These are phyloP conservation scores for Malassezia pachydermatis DNA, from an alignment of 1,284 basidiomycete genomes.

Conservation along the genomic window DNA sequence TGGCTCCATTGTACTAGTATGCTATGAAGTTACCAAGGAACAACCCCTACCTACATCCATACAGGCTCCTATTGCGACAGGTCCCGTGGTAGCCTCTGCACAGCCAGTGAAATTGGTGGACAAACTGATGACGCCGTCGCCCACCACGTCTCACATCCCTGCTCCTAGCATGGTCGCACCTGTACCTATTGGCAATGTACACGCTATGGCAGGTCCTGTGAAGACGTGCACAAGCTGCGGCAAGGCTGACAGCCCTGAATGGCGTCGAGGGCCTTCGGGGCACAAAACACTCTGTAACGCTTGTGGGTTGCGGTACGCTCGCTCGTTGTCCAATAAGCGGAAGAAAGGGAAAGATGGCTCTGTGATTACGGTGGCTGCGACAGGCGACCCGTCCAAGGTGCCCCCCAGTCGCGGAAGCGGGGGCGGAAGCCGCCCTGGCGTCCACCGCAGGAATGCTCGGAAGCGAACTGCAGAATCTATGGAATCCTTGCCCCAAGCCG, in stretches of 20 bases:
- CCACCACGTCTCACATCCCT: no score
- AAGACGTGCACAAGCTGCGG: constrained; percentile 46
- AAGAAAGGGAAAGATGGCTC: constrained; percentile 34
- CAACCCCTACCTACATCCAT: background rate
- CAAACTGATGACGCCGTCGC: background rate
- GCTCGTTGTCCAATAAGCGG: constrained; percentile 34
- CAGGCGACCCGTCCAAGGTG: constrained; percentile 29
- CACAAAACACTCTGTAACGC: constrained; percentile 47
- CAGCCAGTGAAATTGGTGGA: background rate
- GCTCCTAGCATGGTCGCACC: no score
- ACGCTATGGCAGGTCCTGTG: constrained; percentile 12
- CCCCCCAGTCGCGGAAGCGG: constrained; percentile 35
- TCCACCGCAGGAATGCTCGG: constrained; percentile 21
- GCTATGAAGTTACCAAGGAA: constrained; percentile 49
- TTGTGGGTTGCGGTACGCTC: constrained; percentile 43
- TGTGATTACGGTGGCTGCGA: constrained; percentile 27
- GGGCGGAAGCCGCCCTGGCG: constrained; percentile 31
- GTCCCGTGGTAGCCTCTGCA: background rate
- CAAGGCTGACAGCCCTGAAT: constrained; percentile 69
- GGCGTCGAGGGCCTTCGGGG: constrained; percentile 59
- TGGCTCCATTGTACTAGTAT: constrained; percentile 57
- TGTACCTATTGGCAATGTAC: constrained; percentile 18
- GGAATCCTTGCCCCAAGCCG: background rate
- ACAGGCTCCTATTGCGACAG: no score
- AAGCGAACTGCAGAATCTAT: background rate